These are phyloP conservation scores for Carex littledalei DNA, from an alignment of 176 grass and related monocot species.

Conservation along the genomic window DNA sequence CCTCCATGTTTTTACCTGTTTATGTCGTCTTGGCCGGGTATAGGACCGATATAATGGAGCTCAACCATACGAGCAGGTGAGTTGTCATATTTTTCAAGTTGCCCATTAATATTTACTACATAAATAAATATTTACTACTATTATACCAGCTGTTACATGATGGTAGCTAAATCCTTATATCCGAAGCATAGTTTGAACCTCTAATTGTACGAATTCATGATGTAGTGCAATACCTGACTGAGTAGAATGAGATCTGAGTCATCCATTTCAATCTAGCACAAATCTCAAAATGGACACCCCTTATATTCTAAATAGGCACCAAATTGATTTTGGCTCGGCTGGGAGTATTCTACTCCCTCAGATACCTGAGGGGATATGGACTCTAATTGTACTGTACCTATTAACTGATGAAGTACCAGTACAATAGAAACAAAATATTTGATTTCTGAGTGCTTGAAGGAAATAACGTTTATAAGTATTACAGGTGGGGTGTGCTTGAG, in stretches of 20 bases:
- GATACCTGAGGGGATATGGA: too few relatives aligned
- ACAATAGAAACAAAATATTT: neutral
- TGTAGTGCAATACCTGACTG: too few relatives aligned
- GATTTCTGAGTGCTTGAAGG: neutral
- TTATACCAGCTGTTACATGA: neutral
- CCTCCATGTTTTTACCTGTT: constrained; percentile 52
- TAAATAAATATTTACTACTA: neutral
- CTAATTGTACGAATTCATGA: too few relatives aligned
- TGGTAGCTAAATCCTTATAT: neutral
- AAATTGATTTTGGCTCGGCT: too few relatives aligned
- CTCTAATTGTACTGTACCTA: neutral
- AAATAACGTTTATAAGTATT: neutral
- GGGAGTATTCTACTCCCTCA: too few relatives aligned
- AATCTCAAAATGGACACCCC: too few relatives aligned
- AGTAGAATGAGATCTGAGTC: too few relatives aligned
- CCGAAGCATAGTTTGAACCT: neutral
- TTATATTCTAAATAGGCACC: too few relatives aligned
- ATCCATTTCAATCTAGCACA: too few relatives aligned
- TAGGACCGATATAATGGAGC: constrained; percentile 50
- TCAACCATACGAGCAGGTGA: constrained; percentile 14
- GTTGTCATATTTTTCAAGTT: neutral
- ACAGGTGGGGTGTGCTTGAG: constrained; percentile 50
- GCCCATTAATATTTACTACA: neutral
- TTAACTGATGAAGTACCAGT: neutral
- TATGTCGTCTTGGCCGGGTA: constrained; percentile 65